These are phyloP conservation scores for Plasmodium relictum DNA, from an alignment of 169 alveolate genomes.

Conservation along the genomic window DNA sequence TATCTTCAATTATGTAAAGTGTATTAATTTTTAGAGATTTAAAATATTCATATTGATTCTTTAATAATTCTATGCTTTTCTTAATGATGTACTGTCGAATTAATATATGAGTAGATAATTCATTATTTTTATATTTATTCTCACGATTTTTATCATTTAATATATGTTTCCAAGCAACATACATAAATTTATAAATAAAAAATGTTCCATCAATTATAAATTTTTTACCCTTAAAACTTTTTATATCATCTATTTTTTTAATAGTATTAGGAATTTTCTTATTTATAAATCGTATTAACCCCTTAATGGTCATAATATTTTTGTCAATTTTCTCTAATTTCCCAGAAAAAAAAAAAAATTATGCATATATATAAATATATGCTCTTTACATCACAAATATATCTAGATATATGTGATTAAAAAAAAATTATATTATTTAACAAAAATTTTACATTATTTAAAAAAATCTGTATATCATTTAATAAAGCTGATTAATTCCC, in stretches of 20 bases:
- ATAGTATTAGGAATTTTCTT: constrained; percentile 75
- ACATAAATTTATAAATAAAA: constrained; percentile 72
- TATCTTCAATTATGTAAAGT: constrained; percentile 74
- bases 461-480: too few relatives aligned
- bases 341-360: neutral
- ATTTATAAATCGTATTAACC: constrained; percentile 56
- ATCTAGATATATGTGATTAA: neutral
- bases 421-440: neutral
- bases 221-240: constrained; percentile 65
- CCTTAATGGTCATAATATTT: constrained; percentile 77
- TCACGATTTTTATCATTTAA: constrained; percentile 69
- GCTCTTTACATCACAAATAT: too few relatives aligned
- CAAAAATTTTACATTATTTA: too few relatives aligned
- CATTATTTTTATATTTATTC: constrained; percentile 38
- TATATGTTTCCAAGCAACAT: constrained; percentile 76
- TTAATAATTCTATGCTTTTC: constrained; percentile 61
- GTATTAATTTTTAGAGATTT: constrained; percentile 71
- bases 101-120: constrained; percentile 48
- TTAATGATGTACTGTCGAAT: constrained; percentile 68
- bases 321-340: neutral
- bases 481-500: too few relatives aligned
- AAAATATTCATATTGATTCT: constrained; percentile 72
- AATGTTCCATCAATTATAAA: constrained; percentile 75
- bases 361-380: neutral
- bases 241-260: constrained; percentile 70